Percentiles rank a stretch among this genome's conserved stretches.
These are phyloP conservation scores for Aristolochia californica DNA, from an alignment of 164 flowering plant species.

Conservation along the genomic window DNA sequence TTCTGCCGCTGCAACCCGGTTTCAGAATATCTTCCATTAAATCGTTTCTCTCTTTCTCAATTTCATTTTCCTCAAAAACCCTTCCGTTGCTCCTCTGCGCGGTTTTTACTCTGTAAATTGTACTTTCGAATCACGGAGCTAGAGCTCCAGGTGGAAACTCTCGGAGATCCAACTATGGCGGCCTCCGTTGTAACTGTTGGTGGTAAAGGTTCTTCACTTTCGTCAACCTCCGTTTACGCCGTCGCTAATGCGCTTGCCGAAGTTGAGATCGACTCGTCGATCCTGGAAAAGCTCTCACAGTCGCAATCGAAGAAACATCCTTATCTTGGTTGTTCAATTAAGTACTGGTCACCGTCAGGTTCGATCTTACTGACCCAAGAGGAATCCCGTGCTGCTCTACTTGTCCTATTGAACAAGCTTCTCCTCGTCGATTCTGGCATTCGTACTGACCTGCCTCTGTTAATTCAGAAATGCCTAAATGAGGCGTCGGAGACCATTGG, in stretches of 20 bases:
- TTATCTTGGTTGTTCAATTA: neutral
- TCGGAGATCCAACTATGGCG: neutral
- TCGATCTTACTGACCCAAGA: conserved; percentile 20
- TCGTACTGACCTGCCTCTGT: conserved; percentile 22
- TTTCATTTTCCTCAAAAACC: too few species aligned
- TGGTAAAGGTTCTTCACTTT: conserved; percentile 51
- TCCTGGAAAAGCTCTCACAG: conserved; percentile 23
- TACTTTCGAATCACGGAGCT: too few species aligned
- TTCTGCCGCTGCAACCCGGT: too few species aligned
- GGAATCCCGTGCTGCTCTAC: conserved; percentile 49
- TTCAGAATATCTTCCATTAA: too few species aligned
- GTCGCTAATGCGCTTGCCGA: conserved; percentile 27
- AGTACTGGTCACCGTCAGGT: neutral
- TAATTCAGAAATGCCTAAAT: conserved; percentile 21
- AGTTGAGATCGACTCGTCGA: conserved; percentile 45
- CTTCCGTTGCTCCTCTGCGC: too few species aligned
- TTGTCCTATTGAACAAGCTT: conserved; percentile 50
- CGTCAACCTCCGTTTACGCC: conserved; percentile 38
- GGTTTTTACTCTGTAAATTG: too few species aligned
- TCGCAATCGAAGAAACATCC: conserved; percentile 7
- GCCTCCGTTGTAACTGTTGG: conserved; percentile 26
- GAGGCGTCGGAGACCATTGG: conserved; percentile 1
- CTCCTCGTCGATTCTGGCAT: conserved; percentile 18
- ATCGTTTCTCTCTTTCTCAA: too few species aligned
- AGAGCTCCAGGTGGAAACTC: neutral